These are phyloP conservation scores for Anisodus tanguticus DNA, from an alignment of 257 asterid genomes.

Conservation along the genomic window DNA sequence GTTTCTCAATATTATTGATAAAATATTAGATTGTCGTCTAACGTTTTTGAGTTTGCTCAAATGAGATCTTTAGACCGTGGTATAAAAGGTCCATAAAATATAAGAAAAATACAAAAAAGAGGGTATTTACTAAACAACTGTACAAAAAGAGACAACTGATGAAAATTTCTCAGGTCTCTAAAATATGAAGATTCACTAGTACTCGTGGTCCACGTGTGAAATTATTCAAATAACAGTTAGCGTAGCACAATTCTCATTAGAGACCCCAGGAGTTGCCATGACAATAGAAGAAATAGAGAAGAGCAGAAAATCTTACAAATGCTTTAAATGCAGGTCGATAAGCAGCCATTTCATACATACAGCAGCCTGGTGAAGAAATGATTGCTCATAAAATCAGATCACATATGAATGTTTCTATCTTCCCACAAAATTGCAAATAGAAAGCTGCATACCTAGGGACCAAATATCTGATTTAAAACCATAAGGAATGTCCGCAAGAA, in stretches of 20 bases:
- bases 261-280: not conserved
- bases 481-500: conserved; percentile 96
- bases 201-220: not conserved
- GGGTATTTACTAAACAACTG: too few relatives aligned
- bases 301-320: conserved; percentile 61
- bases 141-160: not conserved
- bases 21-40: too few relatives aligned
- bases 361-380: conserved; percentile 70
- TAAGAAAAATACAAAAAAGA: too few relatives aligned
- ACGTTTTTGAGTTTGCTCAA: too few relatives aligned
- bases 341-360: conserved; percentile 99
- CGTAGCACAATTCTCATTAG: too few relatives aligned
- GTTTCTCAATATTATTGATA: too few relatives aligned
- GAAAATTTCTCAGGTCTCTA: not conserved
- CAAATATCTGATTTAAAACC: conserved; percentile 98
- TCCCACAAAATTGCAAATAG: not conserved
- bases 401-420: not conserved
- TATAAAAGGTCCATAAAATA: too few relatives aligned
- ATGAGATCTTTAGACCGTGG: too few relatives aligned
- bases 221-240: not conserved
- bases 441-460: conserved; percentile 78
- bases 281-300: not conserved
- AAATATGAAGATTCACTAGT: not conserved
- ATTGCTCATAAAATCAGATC: conserved; percentile 15
- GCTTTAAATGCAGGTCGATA: conserved; percentile 99